A percentile compares a stretch with the other conserved stretches of the same genome.
Conservation (phyloP, 1,284 basidiomycete species). For the Ceratorhiza oryzae-sativae region DNA sequence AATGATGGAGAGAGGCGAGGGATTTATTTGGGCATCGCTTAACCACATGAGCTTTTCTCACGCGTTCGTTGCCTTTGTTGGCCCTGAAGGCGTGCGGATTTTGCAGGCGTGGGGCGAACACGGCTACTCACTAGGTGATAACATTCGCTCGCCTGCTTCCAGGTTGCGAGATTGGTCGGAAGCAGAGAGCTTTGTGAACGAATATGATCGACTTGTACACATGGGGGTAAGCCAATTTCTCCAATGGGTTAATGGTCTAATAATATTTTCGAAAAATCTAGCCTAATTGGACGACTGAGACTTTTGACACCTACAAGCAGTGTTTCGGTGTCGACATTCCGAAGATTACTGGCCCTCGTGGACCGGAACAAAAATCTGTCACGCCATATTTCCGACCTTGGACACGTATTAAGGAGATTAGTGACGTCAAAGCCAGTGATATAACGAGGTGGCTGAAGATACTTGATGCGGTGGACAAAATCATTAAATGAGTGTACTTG, state of each 20-base stretch:
- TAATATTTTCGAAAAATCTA: not conserved
- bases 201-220: not conserved
- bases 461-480: not conserved
- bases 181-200: not conserved
- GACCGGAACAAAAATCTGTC: not conserved
- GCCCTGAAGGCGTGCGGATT: not conserved
- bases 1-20: not conserved
- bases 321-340: not conserved
- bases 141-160: not conserved
- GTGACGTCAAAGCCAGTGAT: not conserved
- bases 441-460: not conserved
- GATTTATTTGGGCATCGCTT: not conserved
- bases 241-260: not conserved
- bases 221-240: not conserved
- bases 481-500: not conserved
- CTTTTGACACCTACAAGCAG: not conserved
- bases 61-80: conserved; percentile 4
- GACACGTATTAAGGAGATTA: not conserved
- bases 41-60: conserved; percentile 9
- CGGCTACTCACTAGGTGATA: not conserved
- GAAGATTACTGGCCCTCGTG: not conserved
- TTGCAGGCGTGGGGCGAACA: conserved; percentile 1
- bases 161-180: not conserved
- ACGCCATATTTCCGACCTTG: conserved; percentile 8
- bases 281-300: not conserved